phyloP scores from a whole-genome alignment of 2,329 filamentous ascomycete species.

The Fusarium stilboides region DNA sequence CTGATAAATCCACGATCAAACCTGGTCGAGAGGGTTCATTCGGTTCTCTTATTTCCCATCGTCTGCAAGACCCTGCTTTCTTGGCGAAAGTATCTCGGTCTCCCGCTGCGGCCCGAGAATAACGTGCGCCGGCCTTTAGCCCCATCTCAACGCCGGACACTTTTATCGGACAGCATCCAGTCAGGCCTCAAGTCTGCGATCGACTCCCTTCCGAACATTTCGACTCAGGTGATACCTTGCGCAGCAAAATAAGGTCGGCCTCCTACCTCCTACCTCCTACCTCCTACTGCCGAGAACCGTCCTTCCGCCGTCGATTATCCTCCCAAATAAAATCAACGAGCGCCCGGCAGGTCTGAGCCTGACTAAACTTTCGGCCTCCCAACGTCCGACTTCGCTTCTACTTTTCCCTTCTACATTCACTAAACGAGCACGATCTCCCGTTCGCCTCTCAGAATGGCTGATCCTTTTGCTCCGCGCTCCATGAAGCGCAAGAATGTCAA shows the following conservation, averaged over 20 bases:
- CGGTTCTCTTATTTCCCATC: constrained; percentile 26
- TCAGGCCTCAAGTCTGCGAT: constrained; percentile 23
- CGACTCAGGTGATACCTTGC: constrained; percentile 18
- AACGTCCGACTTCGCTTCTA: constrained; percentile 15
- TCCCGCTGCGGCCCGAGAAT: constrained; percentile 24
- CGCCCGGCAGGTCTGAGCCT: constrained; percentile 37
- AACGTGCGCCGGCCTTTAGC: constrained; percentile 11
- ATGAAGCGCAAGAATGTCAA: constrained; percentile 99
- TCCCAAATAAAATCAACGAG: constrained; percentile 39
- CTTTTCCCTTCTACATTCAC: constrained; percentile 1
- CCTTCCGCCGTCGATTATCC: constrained; percentile 23
- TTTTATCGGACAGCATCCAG: constrained; percentile 14
- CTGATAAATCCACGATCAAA: constrained; percentile 28
- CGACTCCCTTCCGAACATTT: constrained; percentile 28
- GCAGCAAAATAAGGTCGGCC: constrained; percentile 9
- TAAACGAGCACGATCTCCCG: constrained; percentile 18
- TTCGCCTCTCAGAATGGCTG: constrained; percentile 66
- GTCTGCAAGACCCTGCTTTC: constrained; percentile 8
- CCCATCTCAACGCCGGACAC: constrained; percentile 22
- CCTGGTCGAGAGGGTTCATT: constrained; percentile 13
- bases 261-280: constrained; percentile 11
- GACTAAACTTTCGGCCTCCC: constrained; percentile 26
- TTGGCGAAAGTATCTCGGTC: constrained; percentile 11
- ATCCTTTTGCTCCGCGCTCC: constrained; percentile 78
- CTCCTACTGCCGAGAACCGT: constrained; percentile 11